phyloP scores from a whole-genome alignment of 805 yeast species.

The Candida ascalaphidarum region DNA sequence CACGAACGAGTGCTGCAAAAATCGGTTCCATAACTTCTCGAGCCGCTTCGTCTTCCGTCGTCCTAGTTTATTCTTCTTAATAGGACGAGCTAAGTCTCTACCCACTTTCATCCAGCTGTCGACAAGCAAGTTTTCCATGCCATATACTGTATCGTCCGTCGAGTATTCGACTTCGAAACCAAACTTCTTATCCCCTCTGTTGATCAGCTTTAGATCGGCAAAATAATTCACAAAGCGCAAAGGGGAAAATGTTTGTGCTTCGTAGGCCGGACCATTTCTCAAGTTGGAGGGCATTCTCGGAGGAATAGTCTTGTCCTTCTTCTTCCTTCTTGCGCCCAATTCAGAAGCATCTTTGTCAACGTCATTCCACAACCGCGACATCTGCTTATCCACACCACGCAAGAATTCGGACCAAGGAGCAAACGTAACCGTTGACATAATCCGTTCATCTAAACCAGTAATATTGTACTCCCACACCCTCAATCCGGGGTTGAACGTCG shows the following conservation, averaged over 20 bases:
- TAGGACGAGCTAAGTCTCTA: conserved; percentile 40
- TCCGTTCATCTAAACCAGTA: conserved; percentile 36
- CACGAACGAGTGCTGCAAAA: conserved; percentile 51
- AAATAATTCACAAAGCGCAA: conserved; percentile 65
- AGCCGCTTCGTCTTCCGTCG: conserved; percentile 8
- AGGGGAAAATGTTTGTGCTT: conserved; percentile 66
- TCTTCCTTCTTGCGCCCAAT: conserved; percentile 10
- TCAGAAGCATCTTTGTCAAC: conserved; percentile 4
- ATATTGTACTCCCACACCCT: conserved; percentile 84
- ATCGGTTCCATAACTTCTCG: conserved; percentile 48
- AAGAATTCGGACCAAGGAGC: conserved; percentile 58
- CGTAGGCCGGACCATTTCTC: conserved; percentile 70
- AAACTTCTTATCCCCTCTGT: conserved; percentile 38
- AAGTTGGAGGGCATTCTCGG: conserved; percentile 44
- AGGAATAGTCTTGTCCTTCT: conserved; percentile 55
- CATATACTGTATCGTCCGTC: conserved; percentile 53
- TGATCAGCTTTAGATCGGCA: conserved; percentile 49
- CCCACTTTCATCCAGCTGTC: conserved; percentile 56
- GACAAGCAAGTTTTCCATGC: conserved; percentile 48
- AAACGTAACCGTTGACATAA: conserved; percentile 7
- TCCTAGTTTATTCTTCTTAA: conserved; percentile 7
- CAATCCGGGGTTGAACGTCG: conserved; percentile 78
- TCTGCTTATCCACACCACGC: conserved; percentile 33
- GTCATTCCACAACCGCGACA: conserved; percentile 12
- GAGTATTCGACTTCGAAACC: conserved; percentile 59